Conservation (phyloP, 495 filamentous ascomycete genomes). For the Daldinia bambusicola region DNA sequence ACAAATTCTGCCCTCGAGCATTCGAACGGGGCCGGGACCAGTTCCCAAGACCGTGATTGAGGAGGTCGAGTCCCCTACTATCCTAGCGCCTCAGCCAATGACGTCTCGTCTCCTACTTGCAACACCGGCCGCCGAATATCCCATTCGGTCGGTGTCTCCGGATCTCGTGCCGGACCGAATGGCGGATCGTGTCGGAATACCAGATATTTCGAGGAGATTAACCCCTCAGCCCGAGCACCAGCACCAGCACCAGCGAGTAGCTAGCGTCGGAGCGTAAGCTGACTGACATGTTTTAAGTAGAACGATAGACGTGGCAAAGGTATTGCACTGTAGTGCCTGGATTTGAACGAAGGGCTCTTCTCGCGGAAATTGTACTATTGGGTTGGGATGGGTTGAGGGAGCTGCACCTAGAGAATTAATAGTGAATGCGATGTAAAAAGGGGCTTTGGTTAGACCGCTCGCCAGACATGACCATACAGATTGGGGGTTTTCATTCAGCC, state of each 20-base stretch:
- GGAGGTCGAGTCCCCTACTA: slow-evolving; percentile 56
- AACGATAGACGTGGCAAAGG: slow-evolving; percentile 14
- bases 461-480: slow-evolving; percentile 14
- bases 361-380: slow-evolving; percentile 12
- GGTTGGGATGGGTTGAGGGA: slow-evolving; percentile 19
- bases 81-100: slow-evolving; percentile 58
- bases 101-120: slow-evolving; percentile 58
- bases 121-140: slow-evolving; percentile 61
- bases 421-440: slow-evolving; percentile 11
- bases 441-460: slow-evolving; percentile 8
- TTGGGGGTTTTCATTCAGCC: no score
- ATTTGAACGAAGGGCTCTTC: slow-evolving; percentile 10
- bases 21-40: slow-evolving; percentile 52
- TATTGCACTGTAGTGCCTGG: slow-evolving; percentile 13
- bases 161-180: slow-evolving; percentile 75
- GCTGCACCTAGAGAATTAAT: slow-evolving; percentile 14
- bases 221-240: slow-evolving; percentile 57
- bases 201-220: slow-evolving; percentile 55
- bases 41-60: slow-evolving; percentile 48
- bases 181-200: slow-evolving; percentile 70
- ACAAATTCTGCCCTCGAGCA: slow-evolving; percentile 65
- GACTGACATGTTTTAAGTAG: not conserved
- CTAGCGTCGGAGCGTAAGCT: slow-evolving; percentile 45
- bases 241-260: slow-evolving; percentile 37
- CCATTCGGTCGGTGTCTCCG: slow-evolving; percentile 58